phyloP scores from a whole-genome alignment of 163 green algal species.

The Scenedesmus sp. region DNA sequence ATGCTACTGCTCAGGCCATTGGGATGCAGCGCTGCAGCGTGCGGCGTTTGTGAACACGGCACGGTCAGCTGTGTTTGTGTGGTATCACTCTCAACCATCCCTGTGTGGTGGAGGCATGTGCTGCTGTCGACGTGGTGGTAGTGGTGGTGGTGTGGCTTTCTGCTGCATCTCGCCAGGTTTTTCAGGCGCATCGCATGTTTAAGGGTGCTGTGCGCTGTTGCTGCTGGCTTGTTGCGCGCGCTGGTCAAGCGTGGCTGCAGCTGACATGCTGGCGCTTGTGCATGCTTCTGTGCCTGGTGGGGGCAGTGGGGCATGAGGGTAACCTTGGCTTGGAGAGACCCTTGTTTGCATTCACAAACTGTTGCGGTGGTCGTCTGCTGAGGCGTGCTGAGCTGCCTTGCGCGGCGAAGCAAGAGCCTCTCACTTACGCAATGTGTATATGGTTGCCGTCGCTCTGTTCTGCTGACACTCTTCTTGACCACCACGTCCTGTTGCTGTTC shows the following conservation, averaged over 20 bases:
- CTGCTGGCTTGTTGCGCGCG: not conserved
- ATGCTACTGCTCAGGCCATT: not conserved
- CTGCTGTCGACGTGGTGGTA: not conserved
- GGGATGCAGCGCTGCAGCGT: not conserved
- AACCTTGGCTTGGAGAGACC: not conserved
- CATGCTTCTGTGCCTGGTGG: not conserved
- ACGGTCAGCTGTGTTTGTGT: not conserved
- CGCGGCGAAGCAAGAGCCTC: not conserved
- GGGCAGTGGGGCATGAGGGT: not conserved
- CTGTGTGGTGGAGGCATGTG: not conserved
- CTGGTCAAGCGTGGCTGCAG: not conserved
- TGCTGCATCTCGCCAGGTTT: not conserved
- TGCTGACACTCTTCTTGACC: not conserved
- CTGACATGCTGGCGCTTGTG: not conserved
- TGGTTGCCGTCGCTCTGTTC: not conserved
- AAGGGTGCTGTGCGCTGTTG: not conserved
- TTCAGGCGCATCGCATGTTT: not conserved
- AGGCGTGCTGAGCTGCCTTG: not conserved
- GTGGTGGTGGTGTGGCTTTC: not conserved
- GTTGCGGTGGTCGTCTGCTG: not conserved
- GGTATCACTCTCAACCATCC: not conserved
- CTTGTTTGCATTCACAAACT: not conserved
- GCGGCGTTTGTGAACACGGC: not conserved
- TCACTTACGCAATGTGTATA: not conserved
- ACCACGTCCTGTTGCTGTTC: not conserved